These are phyloP conservation scores for Erysimum cheiranthoides DNA, from an alignment of 345 rosid genomes.

Conservation along the genomic window DNA sequence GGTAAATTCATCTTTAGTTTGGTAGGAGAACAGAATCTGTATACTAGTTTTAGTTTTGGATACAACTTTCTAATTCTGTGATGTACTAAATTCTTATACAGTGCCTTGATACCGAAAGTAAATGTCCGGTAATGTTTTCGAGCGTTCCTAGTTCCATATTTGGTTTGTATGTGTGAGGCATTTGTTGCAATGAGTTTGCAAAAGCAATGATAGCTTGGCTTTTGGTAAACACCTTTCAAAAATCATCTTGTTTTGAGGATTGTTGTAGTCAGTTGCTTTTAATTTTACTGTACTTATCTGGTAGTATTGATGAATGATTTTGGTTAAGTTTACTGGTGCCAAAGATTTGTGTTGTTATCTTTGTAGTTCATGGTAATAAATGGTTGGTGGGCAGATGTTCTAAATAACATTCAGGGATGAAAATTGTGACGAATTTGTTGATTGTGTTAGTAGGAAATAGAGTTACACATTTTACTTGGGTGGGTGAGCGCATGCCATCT, in stretches of 20 bases:
- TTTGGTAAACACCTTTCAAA: background rate
- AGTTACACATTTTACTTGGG: background rate
- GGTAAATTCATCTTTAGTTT: background rate
- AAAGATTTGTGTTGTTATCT: constrained; percentile 16
- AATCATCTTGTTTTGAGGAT: background rate
- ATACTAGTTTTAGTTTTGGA: background rate
- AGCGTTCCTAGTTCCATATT: background rate
- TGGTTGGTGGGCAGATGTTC: background rate
- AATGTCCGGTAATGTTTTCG: background rate
- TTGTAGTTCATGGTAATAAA: background rate
- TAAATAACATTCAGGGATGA: background rate
- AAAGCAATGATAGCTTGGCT: constrained; percentile 2
- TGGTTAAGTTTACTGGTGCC: background rate
- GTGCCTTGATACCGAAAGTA: background rate
- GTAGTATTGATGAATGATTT: background rate
- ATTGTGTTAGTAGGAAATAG: background rate
- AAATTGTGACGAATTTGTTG: background rate
- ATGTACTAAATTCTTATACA: background rate
- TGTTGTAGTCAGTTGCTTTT: background rate
- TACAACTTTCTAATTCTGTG: background rate
- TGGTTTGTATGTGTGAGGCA: background rate
- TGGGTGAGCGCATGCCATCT: constrained; percentile 9
- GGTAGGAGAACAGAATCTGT: background rate
- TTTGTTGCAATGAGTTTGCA: background rate
- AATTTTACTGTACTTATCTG: background rate